Evolutionary conservation across 805 yeast genomes (phyloP).

Genomic region (Maudiozyma turicensis): DNA sequence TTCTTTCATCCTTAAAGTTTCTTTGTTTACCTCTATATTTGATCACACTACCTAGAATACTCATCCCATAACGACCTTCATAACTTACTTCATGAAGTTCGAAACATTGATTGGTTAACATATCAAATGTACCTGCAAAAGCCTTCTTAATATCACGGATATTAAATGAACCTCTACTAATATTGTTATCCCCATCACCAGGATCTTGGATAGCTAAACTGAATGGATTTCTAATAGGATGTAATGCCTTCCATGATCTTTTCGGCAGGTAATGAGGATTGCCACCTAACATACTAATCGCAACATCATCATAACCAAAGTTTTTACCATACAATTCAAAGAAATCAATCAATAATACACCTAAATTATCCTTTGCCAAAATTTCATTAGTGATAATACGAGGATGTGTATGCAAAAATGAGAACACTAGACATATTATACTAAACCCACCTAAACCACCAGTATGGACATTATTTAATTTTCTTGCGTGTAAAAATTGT

Average conservation of each 20-base stretch:
- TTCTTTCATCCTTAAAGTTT: constrained; percentile 69
- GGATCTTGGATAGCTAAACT: constrained; percentile 82
- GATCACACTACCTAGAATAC: constrained; percentile 72
- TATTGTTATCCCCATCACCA: constrained; percentile 70
- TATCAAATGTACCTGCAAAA: constrained; percentile 79
- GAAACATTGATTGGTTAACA: constrained; percentile 65
- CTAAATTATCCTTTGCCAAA: constrained; percentile 63
- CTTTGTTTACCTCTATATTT: constrained; percentile 64
- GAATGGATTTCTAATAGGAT: constrained; percentile 45
- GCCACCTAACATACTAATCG: constrained; percentile 51
- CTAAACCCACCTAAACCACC: constrained; percentile 96
- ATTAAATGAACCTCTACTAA: constrained; percentile 78
- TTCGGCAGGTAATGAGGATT: constrained; percentile 53
- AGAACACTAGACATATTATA: constrained; percentile 75
- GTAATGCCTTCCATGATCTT: constrained; percentile 40
- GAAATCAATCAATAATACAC: constrained; percentile 79
- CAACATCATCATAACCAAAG: constrained; percentile 76
- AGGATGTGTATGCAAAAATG: constrained; percentile 75
- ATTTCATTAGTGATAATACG: constrained; percentile 58
- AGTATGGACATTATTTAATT: constrained; percentile 73
- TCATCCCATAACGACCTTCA: constrained; percentile 56
- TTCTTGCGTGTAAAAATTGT: constrained; percentile 72
- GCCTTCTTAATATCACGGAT: constrained; percentile 71
- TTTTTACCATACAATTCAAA: constrained; percentile 86
- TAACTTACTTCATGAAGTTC: constrained; percentile 58